Evolutionary conservation across 345 rosid species (phyloP), one percentile per base, ranked within the genome.

Genomic region (Populus deltoides): DNA sequence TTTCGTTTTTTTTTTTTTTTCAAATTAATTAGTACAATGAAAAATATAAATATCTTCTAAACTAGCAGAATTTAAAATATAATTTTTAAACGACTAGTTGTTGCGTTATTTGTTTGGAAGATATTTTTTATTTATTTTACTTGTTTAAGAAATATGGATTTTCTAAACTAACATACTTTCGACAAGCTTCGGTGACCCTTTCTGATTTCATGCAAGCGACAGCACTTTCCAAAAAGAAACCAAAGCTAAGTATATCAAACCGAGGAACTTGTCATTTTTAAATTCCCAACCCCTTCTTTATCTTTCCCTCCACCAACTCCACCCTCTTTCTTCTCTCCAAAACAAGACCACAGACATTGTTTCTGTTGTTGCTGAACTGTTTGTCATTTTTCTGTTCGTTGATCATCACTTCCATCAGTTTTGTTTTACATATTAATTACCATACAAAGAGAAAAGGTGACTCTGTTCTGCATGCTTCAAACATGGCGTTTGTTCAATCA

Each of bases 401-500:
- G 70, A 35, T 7, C 41, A 16, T 3, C 22, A 7, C 15, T 10
- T 11, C 1, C 35, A 24, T 65, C 36, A 15, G 11, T 39, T 36
- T 11, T 39, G 5, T n/a, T 39, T 24, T 24, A 15, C 31, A n/a
- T 16, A 35, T 66, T 17, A 31, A 35, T 31, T 33, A 33, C 41
- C 41, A 9, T 4, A 33, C 27, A 24, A 59, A 3, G 11, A 36
- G 47, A 39, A 18, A 22, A 7, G 8, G 17, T 36, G 13, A 9
- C 29, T 20, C 16, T 24, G 8, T 8, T 71, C 25, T 65, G 43
- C 24, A 71, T 51, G 35, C 59, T 68, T 39, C 35, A 61, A 67
- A 73, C 47, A 86, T 90, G 90, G 76, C 57, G 70, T 79, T 82
- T 78, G 72, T 73, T 55, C 72, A 74, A 71, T 83, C 82, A 2